These are phyloP conservation scores for Echeveria elegans DNA, from an alignment of 164 flowering plant species.

Conservation along the genomic window DNA sequence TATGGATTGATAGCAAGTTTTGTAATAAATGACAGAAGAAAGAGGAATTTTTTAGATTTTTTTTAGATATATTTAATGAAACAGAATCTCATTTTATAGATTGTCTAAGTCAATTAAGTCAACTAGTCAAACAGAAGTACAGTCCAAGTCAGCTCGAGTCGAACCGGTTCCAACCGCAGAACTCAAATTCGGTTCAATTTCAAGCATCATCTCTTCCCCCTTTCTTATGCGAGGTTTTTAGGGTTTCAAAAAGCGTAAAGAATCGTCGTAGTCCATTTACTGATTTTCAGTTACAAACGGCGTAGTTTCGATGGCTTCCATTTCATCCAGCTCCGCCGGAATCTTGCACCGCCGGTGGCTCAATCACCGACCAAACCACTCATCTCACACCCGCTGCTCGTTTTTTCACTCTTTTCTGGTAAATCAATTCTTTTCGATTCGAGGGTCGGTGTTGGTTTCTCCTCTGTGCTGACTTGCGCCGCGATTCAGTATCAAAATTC, in stretches of 20 bases:
- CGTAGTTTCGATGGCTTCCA: neutral
- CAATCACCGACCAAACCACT: neutral
- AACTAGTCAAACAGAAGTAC: no score
- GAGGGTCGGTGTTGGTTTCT: conserved; percentile 4
- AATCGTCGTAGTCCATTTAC: neutral
- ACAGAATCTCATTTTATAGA: no score
- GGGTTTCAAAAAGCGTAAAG: neutral
- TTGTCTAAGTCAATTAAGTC: no score
- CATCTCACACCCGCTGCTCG: neutral
- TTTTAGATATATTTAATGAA: no score
- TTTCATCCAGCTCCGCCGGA: neutral
- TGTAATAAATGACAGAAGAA: no score
- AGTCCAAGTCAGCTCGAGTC: neutral
- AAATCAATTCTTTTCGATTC: neutral
- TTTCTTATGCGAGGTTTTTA: neutral
- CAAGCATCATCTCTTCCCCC: neutral
- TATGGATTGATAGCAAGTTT: no score
- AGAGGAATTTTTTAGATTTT: no score
- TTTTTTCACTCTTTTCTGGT: neutral
- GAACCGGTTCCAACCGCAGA: neutral
- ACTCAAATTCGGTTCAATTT: neutral
- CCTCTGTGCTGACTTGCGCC: neutral
- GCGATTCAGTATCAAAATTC: neutral
- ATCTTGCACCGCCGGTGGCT: neutral
- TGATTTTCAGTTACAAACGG: neutral